phyloP scores from a whole-genome alignment of 2,329 filamentous ascomycete genomes.

The Aureobasidium subglaciale region DNA sequence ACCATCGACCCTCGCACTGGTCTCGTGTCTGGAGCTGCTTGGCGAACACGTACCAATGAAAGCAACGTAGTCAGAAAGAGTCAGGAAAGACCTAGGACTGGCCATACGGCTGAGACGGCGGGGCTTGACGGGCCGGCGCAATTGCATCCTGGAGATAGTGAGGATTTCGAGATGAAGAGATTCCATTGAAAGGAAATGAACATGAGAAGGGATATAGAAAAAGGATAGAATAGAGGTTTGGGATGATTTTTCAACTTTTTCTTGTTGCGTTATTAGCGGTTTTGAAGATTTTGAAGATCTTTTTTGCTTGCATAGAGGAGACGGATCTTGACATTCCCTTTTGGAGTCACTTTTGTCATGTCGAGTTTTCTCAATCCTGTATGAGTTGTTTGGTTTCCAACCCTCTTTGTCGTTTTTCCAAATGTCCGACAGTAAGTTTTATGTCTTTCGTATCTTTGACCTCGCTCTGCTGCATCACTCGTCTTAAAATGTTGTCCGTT shows the following conservation, averaged over 20 bases:
- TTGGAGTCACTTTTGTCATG: background rate
- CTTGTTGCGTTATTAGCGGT: background rate
- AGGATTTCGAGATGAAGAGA: constrained; percentile 17
- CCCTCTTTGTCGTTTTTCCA: no score
- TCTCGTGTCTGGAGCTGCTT: constrained; percentile 25
- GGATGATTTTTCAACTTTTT: background rate
- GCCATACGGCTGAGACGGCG: background rate
- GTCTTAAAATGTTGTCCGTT: no score
- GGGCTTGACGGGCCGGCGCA: constrained; percentile 2
- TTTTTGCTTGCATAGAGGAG: background rate
- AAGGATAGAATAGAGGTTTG: background rate
- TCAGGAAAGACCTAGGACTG: constrained; percentile 1
- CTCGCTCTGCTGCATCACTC: no score
- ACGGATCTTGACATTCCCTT: background rate
- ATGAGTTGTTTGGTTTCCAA: no score
- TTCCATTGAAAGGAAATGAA: background rate
- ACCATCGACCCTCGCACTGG: constrained; percentile 28
- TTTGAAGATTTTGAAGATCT: background rate
- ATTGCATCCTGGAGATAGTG: constrained; percentile 3
- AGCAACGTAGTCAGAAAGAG: constrained; percentile 18
- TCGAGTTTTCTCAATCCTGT: no score
- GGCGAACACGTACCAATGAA: constrained; percentile 25
- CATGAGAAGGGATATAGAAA: background rate
- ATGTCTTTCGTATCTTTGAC: no score
- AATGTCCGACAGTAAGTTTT: no score